phyloP scores from a whole-genome alignment of 495 filamentous ascomycete genomes.

The Bryoglossum gracile region DNA sequence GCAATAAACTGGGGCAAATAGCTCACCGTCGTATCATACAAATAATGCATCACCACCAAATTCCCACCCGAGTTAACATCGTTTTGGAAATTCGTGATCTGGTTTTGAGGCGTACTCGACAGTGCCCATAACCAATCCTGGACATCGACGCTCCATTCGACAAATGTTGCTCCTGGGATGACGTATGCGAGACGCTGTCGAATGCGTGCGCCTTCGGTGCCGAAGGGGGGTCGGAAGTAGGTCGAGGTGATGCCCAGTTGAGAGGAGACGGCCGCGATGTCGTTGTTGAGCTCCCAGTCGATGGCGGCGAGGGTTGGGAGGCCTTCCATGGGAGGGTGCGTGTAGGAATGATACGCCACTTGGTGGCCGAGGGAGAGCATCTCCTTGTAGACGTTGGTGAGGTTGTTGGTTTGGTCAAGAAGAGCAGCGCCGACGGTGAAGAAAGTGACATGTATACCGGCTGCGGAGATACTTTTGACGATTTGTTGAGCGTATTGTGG shows the following conservation, averaged over 20 bases:
- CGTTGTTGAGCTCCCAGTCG: constrained; percentile 62
- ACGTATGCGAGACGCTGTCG: constrained; percentile 52
- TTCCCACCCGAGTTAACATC: constrained; percentile 61
- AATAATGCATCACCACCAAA: constrained; percentile 71
- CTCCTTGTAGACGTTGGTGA: constrained; percentile 56
- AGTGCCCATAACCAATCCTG: constrained; percentile 74
- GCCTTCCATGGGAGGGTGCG: constrained; percentile 68
- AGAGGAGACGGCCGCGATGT: constrained; percentile 49
- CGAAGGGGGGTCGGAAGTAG: constrained; percentile 76
- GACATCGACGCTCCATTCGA: constrained; percentile 71
- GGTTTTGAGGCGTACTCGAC: constrained; percentile 58
- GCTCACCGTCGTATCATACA: constrained; percentile 58
- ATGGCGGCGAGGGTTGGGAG: constrained; percentile 50
- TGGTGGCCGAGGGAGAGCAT: constrained; percentile 64
- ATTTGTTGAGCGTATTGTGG: constrained; percentile 56
- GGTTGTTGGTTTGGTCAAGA: constrained; percentile 48
- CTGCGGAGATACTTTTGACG: constrained; percentile 56
- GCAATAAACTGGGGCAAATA: constrained; percentile 64
- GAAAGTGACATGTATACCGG: constrained; percentile 63
- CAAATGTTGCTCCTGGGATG: constrained; percentile 36
- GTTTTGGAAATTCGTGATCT: constrained; percentile 65
- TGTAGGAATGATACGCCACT: constrained; percentile 66
- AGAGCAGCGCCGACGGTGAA: constrained; percentile 68
- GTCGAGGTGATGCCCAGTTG: constrained; percentile 38
- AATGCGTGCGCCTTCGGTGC: constrained; percentile 65